These are phyloP conservation scores for Xylaria arbuscula DNA, from an alignment of 2,329 filamentous ascomycete genomes.

Conservation along the genomic window DNA sequence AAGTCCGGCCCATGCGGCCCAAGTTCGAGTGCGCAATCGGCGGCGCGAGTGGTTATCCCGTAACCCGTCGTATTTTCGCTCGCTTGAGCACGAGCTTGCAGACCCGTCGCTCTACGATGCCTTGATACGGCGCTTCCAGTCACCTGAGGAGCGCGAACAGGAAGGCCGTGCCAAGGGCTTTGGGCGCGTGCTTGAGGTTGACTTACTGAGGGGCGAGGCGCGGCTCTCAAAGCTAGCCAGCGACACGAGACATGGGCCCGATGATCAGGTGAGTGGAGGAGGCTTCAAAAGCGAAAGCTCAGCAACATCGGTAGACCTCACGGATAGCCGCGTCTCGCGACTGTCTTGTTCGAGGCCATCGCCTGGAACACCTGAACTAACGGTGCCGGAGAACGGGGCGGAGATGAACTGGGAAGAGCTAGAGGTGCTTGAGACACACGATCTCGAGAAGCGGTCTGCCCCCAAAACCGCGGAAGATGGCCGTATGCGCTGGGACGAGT, in stretches of 20 bases:
- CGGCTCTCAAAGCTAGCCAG: constrained; percentile 70
- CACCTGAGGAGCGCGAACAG: constrained; percentile 75
- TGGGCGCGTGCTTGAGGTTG: constrained; percentile 80
- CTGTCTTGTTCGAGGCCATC: constrained; percentile 11
- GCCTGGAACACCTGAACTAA: neutral
- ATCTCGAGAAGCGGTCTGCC: constrained; percentile 22
- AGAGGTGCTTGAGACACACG: constrained; percentile 27
- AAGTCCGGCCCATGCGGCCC: constrained; percentile 55
- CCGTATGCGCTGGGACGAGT: constrained; percentile 73
- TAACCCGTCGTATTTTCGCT: constrained; percentile 77
- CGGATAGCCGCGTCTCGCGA: neutral
- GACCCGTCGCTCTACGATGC: constrained; percentile 87
- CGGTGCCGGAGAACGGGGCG: constrained; percentile 3
- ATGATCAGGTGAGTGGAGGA: neutral
- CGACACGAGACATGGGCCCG: constrained; percentile 2
- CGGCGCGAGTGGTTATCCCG: constrained; percentile 79
- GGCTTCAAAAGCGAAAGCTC: neutral
- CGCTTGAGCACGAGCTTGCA: constrained; percentile 67
- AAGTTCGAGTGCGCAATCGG: constrained; percentile 76
- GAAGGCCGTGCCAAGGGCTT: constrained; percentile 82
- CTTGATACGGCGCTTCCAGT: constrained; percentile 81
- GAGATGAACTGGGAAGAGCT: constrained; percentile 47
- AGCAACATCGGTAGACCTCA: neutral
- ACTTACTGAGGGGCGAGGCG: constrained; percentile 79
- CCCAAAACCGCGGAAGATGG: constrained; percentile 72